Base-by-base conservation (phyloP, 768 basidiomycete genomes). In the Guyanaporus albipodus region DNA sequence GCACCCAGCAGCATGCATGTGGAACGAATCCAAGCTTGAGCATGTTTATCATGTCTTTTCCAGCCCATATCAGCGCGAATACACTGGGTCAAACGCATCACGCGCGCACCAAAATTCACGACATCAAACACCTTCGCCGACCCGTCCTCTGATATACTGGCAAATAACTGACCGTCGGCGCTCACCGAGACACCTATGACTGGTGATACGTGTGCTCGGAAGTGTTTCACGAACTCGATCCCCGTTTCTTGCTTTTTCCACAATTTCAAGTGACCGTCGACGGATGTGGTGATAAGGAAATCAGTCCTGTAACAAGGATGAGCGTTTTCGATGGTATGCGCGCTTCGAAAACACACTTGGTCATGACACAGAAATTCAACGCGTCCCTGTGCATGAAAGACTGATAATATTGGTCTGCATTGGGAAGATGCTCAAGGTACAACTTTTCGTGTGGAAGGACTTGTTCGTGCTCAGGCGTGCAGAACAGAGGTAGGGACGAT, bases 171-270 rank as follows among this genome's bases (percentile, higher is more conserved):
- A 0, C 96, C 96, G 62, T 99, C 94, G 35, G 85, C 84, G 58
- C 91, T 94, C 21, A 85, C 87, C 19, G 87, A 87, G 4, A 97
- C 85, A 8, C 79, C 82, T 4, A 82, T 72, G 21, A 98, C 78
- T 8, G 90, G 80, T 21, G 78, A 76, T 18, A 94, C 73, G 58
- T 96, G 94, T 1, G 96, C 92, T 37, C 96, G 85, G 66, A 95
- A 99, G 55, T 94, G 91, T 69, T 99, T 99, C 49, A 98, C 95
- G 58, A 97, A 98, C 70, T 98, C 96, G 59, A 99, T 92, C 4
- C 94, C 95, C 6, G 74, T 65, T 18, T 93, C 88, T 70, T 96
- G 93, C 68, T 99, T 99, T 74, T 96, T 98, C 96, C 96, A 99
- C n/a, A 99, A 69, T 66, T 99, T 99, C 53, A 98, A 67, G 67